These are phyloP conservation scores for Phaseolus lunatus DNA, from an alignment of 306 rosid species.

Conservation along the genomic window DNA sequence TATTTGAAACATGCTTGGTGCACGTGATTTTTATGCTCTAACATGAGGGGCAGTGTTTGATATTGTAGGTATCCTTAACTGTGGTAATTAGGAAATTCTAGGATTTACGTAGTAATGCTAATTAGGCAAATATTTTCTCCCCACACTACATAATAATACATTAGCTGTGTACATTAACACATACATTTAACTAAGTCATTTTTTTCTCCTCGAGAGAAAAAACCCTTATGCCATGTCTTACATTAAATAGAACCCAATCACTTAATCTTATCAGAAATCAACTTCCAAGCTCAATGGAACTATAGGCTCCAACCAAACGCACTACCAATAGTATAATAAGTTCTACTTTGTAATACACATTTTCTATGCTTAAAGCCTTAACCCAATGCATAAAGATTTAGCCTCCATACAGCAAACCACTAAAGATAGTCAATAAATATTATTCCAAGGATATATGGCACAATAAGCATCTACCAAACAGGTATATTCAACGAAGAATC, in stretches of 20 bases:
- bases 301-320: not conserved
- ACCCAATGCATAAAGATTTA: not conserved
- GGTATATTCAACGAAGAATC: not conserved
- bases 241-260: not conserved
- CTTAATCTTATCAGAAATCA: slow-evolving; percentile 3
- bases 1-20: not conserved
- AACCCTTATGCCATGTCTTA: not conserved
- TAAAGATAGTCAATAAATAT: not conserved
- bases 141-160: not conserved
- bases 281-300: not conserved
- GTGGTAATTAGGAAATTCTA: not conserved
- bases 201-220: not conserved
- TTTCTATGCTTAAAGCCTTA: slow-evolving; percentile 1
- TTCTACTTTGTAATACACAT: not conserved
- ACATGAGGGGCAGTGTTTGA: not conserved
- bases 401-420: slow-evolving; percentile 1
- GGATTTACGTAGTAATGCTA: not conserved
- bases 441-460: not conserved
- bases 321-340: slow-evolving; percentile 1
- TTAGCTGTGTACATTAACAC: not conserved
- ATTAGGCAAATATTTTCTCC: not conserved
- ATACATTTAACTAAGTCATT: not conserved
- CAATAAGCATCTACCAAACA: not conserved
- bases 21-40: not conserved
- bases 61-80: not conserved